These are phyloP conservation scores for Agastache rugosa DNA, from an alignment of 257 asterid species.

Conservation along the genomic window DNA sequence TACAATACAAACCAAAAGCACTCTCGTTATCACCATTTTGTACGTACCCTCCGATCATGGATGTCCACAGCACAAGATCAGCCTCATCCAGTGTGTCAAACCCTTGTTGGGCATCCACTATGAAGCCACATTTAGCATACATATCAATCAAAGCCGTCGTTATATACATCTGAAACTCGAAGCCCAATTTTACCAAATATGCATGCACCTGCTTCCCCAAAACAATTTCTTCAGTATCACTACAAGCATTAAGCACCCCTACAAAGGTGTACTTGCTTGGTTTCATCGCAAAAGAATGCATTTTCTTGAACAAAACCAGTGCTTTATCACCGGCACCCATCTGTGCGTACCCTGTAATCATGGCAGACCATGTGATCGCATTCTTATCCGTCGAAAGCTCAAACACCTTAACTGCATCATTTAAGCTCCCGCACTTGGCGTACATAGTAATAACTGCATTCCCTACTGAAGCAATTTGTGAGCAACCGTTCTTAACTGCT, in stretches of 20 bases:
- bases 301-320: slow-evolving; percentile 59
- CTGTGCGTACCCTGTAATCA: slow-evolving; percentile 83
- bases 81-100: slow-evolving; percentile 61
- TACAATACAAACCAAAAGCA: slow-evolving; percentile 70
- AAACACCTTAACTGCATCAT: slow-evolving; percentile 57
- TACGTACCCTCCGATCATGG: slow-evolving; percentile 84
- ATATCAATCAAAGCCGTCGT: slow-evolving; percentile 81
- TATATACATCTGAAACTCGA: slow-evolving; percentile 71
- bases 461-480: slow-evolving; percentile 60
- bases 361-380: slow-evolving; percentile 86
- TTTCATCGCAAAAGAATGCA: slow-evolving; percentile 65
- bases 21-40: slow-evolving; percentile 77
- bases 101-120: slow-evolving; percentile 69
- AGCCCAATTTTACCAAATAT: slow-evolving; percentile 65
- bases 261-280: slow-evolving; percentile 82
- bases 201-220: slow-evolving; percentile 77
- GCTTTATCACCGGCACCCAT: slow-evolving; percentile 74
- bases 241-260: slow-evolving; percentile 85
- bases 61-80: slow-evolving; percentile 83
- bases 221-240: slow-evolving; percentile 57
- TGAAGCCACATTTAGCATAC: slow-evolving; percentile 83
- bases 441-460: slow-evolving; percentile 90
- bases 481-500: slow-evolving; percentile 58
- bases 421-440: slow-evolving; percentile 68
- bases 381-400: slow-evolving; percentile 60